phyloP scores from a whole-genome alignment of 768 basidiomycete genomes.

The Suillus cothurnatus region DNA sequence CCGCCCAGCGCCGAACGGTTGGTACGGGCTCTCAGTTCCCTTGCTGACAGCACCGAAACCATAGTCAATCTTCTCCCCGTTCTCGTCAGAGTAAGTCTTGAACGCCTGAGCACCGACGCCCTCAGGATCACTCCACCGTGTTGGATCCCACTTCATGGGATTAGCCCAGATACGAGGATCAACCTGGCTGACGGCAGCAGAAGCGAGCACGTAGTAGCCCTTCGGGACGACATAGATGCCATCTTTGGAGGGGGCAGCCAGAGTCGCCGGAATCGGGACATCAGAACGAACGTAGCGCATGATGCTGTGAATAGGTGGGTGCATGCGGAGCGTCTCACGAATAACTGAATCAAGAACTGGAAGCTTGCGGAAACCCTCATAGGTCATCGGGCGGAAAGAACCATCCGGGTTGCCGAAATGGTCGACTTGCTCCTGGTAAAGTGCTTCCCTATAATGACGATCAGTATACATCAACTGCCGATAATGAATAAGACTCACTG shows the following conservation, averaged over 20 bases:
- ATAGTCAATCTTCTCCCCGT: slow-evolving; percentile 91
- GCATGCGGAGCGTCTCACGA: slow-evolving; percentile 90
- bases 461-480: background rate
- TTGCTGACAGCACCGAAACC: slow-evolving; percentile 96
- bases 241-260: slow-evolving; percentile 77
- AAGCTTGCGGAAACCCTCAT: slow-evolving; percentile 82
- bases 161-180: slow-evolving; percentile 85
- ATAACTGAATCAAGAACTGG: slow-evolving; percentile 88
- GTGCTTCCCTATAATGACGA: slow-evolving; percentile 55
- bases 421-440: slow-evolving; percentile 90
- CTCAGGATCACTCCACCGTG: slow-evolving; percentile 83
- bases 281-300: slow-evolving; percentile 90
- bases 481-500: slow-evolving; percentile 52
- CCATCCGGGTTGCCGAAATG: slow-evolving; percentile 81
- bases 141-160: slow-evolving; percentile 71
- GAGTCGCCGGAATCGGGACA: slow-evolving; percentile 77
- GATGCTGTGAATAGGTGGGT: slow-evolving; percentile 95
- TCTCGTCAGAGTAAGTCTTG: slow-evolving; percentile 70
- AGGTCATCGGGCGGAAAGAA: slow-evolving; percentile 74
- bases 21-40: slow-evolving; percentile 94
- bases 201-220: slow-evolving; percentile 88
- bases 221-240: slow-evolving; percentile 83
- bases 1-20: slow-evolving; percentile 96
- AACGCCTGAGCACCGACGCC: slow-evolving; percentile 81
- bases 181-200: slow-evolving; percentile 83